Evolutionary conservation across 371 early-diverging fungal species (phyloP), one percentile per base, ranked within the genome.

Genomic region (Rhizopus arrhizus): DNA sequence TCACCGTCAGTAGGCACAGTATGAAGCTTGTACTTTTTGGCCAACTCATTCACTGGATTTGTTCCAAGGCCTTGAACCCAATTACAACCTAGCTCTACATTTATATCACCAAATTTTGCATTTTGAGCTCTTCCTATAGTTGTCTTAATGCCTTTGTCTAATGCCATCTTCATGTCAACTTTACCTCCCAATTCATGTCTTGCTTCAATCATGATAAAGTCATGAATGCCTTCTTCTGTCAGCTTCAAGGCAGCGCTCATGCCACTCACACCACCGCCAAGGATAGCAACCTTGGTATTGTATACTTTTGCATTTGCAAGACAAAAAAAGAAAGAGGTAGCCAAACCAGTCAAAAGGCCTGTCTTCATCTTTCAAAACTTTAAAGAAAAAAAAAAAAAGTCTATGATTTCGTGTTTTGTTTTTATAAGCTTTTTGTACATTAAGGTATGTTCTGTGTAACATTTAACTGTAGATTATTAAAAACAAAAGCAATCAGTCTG

Each of bases 11-110:
- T 74, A 9, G 16, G 16, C 4, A 61, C 69, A 4, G 74, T 70
- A 28, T 68, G 54, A 4, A 80, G 50, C 5, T 61, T 61, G 32
- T 74, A 70, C 47, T 80, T 75, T 49, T 70, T 43, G 5, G 74
- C 68, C 9, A 80, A 60, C 34, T 69, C 56, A 31, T 77, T 69
- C 56, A 80, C 59, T 10, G 78, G 81, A 22, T 80, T 80, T 2
- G 66, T 61, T 3, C 81, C 81, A 3, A 80, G 45, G n/a, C 76
- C 81, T 61, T 80, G 81, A 28, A 80, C 81, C 81, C 81, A 80
- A 36, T 80, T 80, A 46, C 78, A 77, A 9, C 81, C 81, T 12
- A 74, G 22, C 58, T 80, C 81, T 47, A 80, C 62, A 28, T 62
- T 59, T 11, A 61, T 51, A 38, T 62, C 71, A 7, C 67, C 77